Conservation (phyloP, 352 stramenopile species). For the Phytophthora pisi region DNA sequence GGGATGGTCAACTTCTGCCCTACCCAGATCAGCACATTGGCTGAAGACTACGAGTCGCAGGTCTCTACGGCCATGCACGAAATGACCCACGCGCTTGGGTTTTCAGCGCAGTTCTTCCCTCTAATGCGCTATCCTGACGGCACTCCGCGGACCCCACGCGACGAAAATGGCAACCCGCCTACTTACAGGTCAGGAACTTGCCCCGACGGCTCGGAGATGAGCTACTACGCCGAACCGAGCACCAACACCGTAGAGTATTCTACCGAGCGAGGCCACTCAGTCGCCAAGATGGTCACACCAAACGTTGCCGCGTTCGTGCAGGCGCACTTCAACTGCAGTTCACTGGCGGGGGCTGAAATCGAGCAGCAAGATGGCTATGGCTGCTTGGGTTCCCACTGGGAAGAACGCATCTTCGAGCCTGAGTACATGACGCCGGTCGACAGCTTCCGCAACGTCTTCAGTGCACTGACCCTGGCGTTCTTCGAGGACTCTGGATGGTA, state of each 20-base stretch:
- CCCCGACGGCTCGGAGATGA: conserved; percentile 56
- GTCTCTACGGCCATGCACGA: conserved; percentile 82
- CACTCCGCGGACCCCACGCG: conserved; percentile 65
- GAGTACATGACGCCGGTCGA: conserved; percentile 85
- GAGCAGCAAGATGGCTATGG: conserved; percentile 74
- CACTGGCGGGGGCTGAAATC: conserved; percentile 68
- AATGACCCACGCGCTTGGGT: conserved; percentile 82
- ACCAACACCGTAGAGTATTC: conserved; percentile 59
- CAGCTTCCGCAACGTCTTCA: conserved; percentile 80
- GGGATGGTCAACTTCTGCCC: conserved; percentile 89
- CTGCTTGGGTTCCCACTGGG: conserved; percentile 83
- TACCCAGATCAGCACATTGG: conserved; percentile 59
- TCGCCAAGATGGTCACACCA: conserved; percentile 76
- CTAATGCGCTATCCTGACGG: conserved; percentile 75
- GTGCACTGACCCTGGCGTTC: conserved; percentile 75
- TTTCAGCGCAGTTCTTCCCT: conserved; percentile 77
- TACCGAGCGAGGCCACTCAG: conserved; percentile 53
- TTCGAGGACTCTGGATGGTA: conserved; percentile 89
- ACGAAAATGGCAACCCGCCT: conserved; percentile 45
- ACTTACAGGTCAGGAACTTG: conserved; percentile 43
- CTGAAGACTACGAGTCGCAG: conserved; percentile 65
- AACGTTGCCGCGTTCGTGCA: conserved; percentile 64
- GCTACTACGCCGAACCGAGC: conserved; percentile 44
- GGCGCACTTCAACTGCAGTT: conserved; percentile 69
- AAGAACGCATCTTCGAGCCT: conserved; percentile 82